Evolutionary conservation across 306 rosid species (phyloP), one percentile per base, ranked within the genome.

Genomic region (Begonia peltatifolia): DNA sequence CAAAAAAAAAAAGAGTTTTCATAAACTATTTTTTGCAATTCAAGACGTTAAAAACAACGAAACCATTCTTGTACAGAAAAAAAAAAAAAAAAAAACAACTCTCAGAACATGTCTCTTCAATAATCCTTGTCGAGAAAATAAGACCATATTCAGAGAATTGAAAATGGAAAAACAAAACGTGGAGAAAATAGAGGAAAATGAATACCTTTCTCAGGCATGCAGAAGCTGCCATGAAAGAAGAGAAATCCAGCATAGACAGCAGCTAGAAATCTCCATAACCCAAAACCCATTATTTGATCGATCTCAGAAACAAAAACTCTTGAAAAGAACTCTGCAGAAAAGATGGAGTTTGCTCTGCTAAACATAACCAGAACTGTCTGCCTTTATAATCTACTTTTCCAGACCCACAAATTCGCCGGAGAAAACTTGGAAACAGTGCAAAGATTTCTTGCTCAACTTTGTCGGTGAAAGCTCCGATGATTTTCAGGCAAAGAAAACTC

Each of bases 121-220:
- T 17, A 20, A 20, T 20, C 23, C 23, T 1, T 20, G 23, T 20
- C 2, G 23, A 20, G 23, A 20, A 20, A 36, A 15, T 9, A 14
- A 8, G 18, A 57, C 1, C 9, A 1, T 12, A 23, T 9, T 22
- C 11, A 44, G 14, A 10, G 42, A 52, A 11, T 35, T 12, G 10
- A 9, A 13, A 47, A 23, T 14, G 13, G 4, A 46, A 10, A 35
- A 7, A 44, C 8, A 46, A 30, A 41, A 5, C 1, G 2, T 5
- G 10, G 2, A 2, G 50, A 12, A 16, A 20, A 20, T 20, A 20
- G 23, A 20, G 2, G 23, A 20, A 20, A 20, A 20, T 20, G 23
- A 20, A 1, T 53, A 84, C 95, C 84, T 61, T 41, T 61, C 10
- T 61, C 70, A 25, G 87, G 65, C 20, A 65, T 16, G 62, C 48